Percentiles rank a stretch among this genome's conserved stretches.
Conservation (phyloP, 2,329 filamentous ascomycete species). For the Ascochyta fabae region DNA sequence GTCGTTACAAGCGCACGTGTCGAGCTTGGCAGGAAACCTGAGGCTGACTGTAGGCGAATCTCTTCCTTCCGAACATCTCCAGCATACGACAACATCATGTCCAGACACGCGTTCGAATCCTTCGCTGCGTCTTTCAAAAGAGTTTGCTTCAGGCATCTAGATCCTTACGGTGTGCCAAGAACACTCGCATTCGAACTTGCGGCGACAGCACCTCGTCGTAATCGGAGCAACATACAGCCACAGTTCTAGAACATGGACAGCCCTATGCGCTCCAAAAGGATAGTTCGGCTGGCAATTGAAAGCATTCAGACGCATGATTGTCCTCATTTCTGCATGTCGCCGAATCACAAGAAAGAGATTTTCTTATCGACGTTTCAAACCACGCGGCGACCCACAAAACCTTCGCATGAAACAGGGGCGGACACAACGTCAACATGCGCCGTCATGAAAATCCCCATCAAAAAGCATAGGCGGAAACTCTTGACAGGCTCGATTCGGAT, state of each 20-base stretch:
- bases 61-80: not conserved
- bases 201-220: not conserved
- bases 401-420: slow-evolving; percentile 19
- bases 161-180: not conserved
- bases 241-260: slow-evolving; percentile 2
- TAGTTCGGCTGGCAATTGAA: not conserved
- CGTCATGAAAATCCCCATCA: slow-evolving; percentile 5
- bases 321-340: slow-evolving; percentile 10
- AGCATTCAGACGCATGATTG: slow-evolving; percentile 2
- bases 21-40: slow-evolving; percentile 3
- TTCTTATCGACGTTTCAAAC: slow-evolving; percentile 15
- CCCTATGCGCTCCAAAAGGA: not conserved
- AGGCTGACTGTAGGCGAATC: not conserved
- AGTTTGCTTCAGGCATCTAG: not conserved
- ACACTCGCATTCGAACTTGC: not conserved
- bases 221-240: not conserved
- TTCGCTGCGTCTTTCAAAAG: not conserved
- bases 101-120: not conserved
- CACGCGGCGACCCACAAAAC: slow-evolving; percentile 8
- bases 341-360: slow-evolving; percentile 18
- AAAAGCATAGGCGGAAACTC: not conserved
- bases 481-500: slow-evolving; percentile 3
- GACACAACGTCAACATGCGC: slow-evolving; percentile 2
- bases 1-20: slow-evolving; percentile 3
- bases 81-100: not conserved